Evolutionary conservation across 495 filamentous ascomycete species (phyloP), one percentile per base, ranked within the genome.

Genomic region (Annulohypoxylon bovei): DNA sequence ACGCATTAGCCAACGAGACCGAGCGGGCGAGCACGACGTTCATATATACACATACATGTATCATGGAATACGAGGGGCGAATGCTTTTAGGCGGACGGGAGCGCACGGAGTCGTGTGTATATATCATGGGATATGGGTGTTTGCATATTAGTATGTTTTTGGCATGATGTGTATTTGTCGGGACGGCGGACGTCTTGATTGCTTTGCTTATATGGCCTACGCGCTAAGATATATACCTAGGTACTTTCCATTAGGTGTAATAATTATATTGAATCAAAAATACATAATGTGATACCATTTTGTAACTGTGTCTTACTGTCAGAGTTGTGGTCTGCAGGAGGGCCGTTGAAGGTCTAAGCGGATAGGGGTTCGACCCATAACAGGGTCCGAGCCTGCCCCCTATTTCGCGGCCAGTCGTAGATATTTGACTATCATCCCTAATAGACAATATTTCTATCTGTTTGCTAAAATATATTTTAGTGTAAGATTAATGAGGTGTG

Each of bases 1-100:
- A 20, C 27, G 61, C 37, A 64, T 56, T 56, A 25, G 47, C 18
- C 50, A n/a, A 33, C 49, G 39, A 30, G 52, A 56, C 11, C 12
- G 22, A 62, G 40, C 67, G 30, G 63, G 58, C 58, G 50, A 67
- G 35, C 62, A 62, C 50, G 62, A 62, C 23, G 22, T 68, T 27
- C 39, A 42, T 44, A n/a, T n/a, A n/a, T n/a, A n/a, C n/a, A n/a
- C n/a, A n/a, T n/a, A n/a, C n/a, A n/a, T n/a, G n/a, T n/a, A n/a
- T n/a, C n/a, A n/a, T n/a, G n/a, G n/a, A 42, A 27, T 28, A 60
- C 30, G 54, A 39, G 67, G 46, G 60, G 61, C 39, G 49, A 53
- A 27, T 49, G 44, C 22, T 49, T 42, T 49, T 27, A 49, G 44
- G 23, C 23, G 44, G 44, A n/a, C 12, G 44, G 20, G 44, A 47